phyloP scores from a whole-genome alignment of 208 protist species.

The Leishmania martiniquensis region DNA sequence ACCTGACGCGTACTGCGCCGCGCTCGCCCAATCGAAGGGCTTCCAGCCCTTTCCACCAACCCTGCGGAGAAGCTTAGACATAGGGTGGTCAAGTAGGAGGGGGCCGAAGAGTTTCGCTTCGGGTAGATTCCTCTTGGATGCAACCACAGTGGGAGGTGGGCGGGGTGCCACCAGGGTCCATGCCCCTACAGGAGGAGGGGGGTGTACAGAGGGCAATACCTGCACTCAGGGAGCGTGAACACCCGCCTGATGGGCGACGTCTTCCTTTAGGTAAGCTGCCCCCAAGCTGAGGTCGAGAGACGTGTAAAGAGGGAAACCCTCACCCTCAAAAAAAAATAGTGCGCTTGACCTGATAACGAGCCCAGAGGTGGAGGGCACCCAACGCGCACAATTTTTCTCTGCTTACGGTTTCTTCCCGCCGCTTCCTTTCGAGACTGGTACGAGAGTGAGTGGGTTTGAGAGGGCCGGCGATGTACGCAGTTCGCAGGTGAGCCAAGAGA shows the following conservation, averaged over 20 bases:
- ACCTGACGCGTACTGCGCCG: constrained; percentile 44
- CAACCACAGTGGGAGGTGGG: not conserved
- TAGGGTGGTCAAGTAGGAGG: not conserved
- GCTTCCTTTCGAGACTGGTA: no score
- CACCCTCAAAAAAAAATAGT: not conserved
- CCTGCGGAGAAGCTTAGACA: constrained; percentile 33
- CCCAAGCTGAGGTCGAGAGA: not conserved
- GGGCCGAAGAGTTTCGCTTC: not conserved
- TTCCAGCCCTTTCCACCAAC: constrained; percentile 22
- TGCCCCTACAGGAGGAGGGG: no score
- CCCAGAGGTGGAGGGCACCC: not conserved
- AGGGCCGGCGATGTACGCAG: not conserved
- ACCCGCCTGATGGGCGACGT: not conserved
- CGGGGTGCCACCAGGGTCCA: not conserved
- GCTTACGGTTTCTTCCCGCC: not conserved
- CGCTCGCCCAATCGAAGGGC: constrained; percentile 53
- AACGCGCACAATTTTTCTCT: not conserved
- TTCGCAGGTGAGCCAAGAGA: not conserved
- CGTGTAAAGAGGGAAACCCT: no score
- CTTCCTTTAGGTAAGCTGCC: not conserved
- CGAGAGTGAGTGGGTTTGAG: not conserved
- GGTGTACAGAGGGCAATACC: not conserved
- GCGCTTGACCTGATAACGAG: not conserved
- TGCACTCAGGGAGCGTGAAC: not conserved
- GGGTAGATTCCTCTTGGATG: not conserved